Evolutionary conservation across 805 yeast genomes (phyloP).

Genomic region (Sugiyamaella boreocaroliniensis): DNA sequence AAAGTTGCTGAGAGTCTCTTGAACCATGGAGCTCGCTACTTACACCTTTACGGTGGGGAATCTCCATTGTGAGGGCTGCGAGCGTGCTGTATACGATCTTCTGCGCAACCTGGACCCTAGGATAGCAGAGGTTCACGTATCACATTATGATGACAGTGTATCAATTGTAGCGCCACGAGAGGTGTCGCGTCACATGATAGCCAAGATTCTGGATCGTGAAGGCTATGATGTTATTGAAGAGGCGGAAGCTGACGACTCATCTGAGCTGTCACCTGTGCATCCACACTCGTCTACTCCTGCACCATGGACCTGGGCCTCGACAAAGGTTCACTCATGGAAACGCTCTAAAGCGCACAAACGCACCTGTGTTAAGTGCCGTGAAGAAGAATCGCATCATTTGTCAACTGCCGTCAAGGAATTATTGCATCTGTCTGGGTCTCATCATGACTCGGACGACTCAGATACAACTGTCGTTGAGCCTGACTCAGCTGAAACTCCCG

Average conservation of each 20-base stretch:
- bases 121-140: slow-evolving; percentile 16
- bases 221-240: slow-evolving; percentile 24
- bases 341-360: slow-evolving; percentile 8
- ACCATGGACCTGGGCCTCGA: not conserved
- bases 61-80: slow-evolving; percentile 53
- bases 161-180: slow-evolving; percentile 23
- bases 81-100: slow-evolving; percentile 30
- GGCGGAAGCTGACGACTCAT: slow-evolving; percentile 7
- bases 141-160: slow-evolving; percentile 24
- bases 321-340: slow-evolving; percentile 1
- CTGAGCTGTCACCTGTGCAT: not conserved
- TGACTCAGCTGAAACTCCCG: slow-evolving; percentile 11
- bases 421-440: not conserved
- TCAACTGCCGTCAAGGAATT: not conserved
- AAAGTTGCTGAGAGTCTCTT: too few species aligned
- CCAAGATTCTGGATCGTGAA: slow-evolving; percentile 16
- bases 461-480: slow-evolving; percentile 19
- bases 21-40: slow-evolving; percentile 7
- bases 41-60: slow-evolving; percentile 34
- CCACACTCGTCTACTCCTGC: not conserved
- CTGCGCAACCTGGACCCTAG: slow-evolving; percentile 25
- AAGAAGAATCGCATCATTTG: slow-evolving; percentile 1
- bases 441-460: slow-evolving; percentile 3
- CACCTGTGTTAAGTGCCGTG: slow-evolving; percentile 15
- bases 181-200: slow-evolving; percentile 12